phyloP scores from a whole-genome alignment of 2,329 filamentous ascomycete species.

The Coleophoma cylindrospora region DNA sequence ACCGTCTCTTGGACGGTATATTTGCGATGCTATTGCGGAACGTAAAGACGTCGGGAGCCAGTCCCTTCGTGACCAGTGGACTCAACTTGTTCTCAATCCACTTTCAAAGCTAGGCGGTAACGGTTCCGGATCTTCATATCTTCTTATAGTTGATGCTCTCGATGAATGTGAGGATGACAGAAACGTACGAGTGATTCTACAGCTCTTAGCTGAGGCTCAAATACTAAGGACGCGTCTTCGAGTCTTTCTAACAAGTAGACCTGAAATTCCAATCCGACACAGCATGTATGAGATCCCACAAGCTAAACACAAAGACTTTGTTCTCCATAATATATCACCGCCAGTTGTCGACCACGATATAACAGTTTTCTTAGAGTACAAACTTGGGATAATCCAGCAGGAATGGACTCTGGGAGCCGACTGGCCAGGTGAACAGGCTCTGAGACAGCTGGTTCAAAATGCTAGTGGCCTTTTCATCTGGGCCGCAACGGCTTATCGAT shows the following conservation, averaged over 20 bases:
- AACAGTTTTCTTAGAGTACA: constrained; percentile 6
- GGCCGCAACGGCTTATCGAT: neutral
- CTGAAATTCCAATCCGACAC: constrained; percentile 4
- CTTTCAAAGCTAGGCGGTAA: constrained; percentile 18
- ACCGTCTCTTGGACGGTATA: neutral
- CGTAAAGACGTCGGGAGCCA: constrained; percentile 1
- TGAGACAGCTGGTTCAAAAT: neutral
- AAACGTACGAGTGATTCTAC: constrained; percentile 3
- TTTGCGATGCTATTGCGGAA: neutral
- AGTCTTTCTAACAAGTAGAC: too few relatives aligned
- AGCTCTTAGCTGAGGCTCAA: constrained; percentile 1
- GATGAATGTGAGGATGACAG: constrained; percentile 21
- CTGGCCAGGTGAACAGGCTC: neutral
- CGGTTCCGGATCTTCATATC: neutral
- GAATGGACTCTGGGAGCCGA: too few relatives aligned
- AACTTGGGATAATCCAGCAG: constrained; percentile 7
- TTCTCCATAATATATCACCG: neutral
- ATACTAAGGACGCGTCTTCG: neutral
- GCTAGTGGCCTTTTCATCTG: neutral
- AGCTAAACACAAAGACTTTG: neutral
- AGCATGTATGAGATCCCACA: constrained; percentile 4
- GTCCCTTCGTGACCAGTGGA: constrained; percentile 34
- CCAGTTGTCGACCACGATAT: constrained; percentile 11
- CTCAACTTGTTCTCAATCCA: constrained; percentile 36
- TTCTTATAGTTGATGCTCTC: constrained; percentile 23